Evolutionary conservation across 768 basidiomycete genomes (phyloP).

Genomic region (Phanerochaete carnosa): DNA sequence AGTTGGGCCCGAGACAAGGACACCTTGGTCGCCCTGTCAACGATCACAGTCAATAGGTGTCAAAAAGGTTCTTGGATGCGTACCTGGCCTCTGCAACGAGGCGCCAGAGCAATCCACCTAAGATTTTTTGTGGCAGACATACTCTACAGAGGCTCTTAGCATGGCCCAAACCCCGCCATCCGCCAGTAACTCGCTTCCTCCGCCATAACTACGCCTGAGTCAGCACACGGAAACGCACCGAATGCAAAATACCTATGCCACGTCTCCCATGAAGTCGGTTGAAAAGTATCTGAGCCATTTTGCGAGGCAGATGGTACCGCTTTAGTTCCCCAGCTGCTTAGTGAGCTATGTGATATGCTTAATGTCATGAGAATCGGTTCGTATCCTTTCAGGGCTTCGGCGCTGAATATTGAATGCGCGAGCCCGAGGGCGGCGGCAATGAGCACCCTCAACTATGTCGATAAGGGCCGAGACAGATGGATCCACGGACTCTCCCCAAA

Average conservation of each 20-base stretch:
- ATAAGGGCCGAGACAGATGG: not conserved
- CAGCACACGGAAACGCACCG: not conserved
- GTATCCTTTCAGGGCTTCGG: conserved; percentile 42
- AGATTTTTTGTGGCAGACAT: not conserved
- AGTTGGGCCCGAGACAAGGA: conserved; percentile 34
- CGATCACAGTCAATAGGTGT: not conserved
- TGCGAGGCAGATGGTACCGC: conserved; percentile 26
- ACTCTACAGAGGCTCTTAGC: not conserved
- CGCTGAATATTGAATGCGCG: conserved; percentile 38
- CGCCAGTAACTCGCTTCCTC: not conserved
- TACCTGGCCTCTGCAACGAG: not conserved
- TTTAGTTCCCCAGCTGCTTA: conserved; percentile 3
- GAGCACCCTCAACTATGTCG: conserved; percentile 32
- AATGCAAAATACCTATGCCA: conserved; percentile 3
- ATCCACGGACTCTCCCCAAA: conserved; percentile 1
- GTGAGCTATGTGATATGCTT: conserved; percentile 16
- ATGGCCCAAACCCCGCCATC: not conserved
- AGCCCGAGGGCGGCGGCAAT: conserved; percentile 40
- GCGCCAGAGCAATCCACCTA: not conserved
- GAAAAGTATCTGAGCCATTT: conserved; percentile 35
- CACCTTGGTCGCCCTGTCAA: conserved; percentile 30
- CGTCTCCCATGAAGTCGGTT: conserved; percentile 22
- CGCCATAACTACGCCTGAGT: not conserved
- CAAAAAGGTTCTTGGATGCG: not conserved
- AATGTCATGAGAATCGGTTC: conserved; percentile 30